These are phyloP conservation scores for Pontederia paniculata DNA, from an alignment of 176 grass and related monocot species.

Conservation along the genomic window DNA sequence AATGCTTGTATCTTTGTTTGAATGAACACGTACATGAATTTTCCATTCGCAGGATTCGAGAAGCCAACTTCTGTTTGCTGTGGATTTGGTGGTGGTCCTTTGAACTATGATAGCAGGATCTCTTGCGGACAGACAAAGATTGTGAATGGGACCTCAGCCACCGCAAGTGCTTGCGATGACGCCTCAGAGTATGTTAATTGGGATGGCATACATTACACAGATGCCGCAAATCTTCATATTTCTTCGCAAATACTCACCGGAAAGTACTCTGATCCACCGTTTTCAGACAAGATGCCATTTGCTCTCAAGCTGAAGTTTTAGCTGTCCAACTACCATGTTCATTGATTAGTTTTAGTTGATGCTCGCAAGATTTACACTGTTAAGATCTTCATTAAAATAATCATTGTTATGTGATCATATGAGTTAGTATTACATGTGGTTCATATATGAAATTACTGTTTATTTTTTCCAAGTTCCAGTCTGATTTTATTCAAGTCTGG, in stretches of 20 bases:
- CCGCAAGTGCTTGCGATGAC: conserved; percentile 75
- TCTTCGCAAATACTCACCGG: conserved; percentile 81
- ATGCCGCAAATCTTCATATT: conserved; percentile 73
- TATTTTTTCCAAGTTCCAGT: too few species aligned
- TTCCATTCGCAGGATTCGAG: conserved; percentile 52
- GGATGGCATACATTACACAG: conserved; percentile 93
- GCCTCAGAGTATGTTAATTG: conserved; percentile 66
- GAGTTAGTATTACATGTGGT: too few species aligned
- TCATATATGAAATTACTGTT: too few species aligned
- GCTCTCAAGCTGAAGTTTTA: conserved; percentile 71
- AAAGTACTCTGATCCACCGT: conserved; percentile 75
- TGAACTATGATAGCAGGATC: conserved; percentile 73
- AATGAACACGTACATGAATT: background rate
- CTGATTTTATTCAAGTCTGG: too few species aligned
- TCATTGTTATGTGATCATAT: too few species aligned
- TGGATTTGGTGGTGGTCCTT: conserved; percentile 71
- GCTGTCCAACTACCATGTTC: background rate
- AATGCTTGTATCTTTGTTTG: too few species aligned
- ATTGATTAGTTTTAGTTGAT: background rate
- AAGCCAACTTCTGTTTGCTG: conserved; percentile 55
- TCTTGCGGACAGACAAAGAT: conserved; percentile 63
- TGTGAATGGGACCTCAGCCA: conserved; percentile 40
- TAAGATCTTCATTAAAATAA: background rate
- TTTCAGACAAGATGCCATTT: conserved; percentile 77
- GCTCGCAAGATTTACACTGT: conserved; percentile 17